Conservation (phyloP, 1,139 yeast genomes). For the Protomyces inouyei region DNA sequence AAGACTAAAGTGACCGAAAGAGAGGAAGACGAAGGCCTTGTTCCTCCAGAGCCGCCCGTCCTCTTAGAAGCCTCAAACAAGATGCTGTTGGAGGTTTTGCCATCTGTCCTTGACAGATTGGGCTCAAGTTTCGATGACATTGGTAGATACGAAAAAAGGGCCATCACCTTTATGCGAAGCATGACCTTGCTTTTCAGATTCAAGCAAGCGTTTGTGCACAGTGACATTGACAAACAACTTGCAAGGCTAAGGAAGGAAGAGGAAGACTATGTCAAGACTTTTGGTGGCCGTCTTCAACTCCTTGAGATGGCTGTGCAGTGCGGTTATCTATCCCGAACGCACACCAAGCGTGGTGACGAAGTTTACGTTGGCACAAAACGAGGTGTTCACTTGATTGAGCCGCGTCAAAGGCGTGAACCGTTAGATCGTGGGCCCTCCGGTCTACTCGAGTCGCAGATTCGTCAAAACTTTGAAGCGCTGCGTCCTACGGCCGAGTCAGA, state of each 20-base stretch:
- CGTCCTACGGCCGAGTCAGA: constrained; percentile 11
- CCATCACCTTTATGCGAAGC: background rate
- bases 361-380: background rate
- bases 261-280: constrained; percentile 1
- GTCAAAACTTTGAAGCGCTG: constrained; percentile 5
- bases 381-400: background rate
- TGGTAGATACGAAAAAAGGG: too few relatives aligned
- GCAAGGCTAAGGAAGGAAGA: constrained; percentile 3
- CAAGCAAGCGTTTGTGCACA: background rate
- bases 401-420: background rate
- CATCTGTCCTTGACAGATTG: too few relatives aligned
- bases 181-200: constrained; percentile 13
- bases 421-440: background rate
- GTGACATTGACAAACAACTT: background rate
- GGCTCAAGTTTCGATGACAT: too few relatives aligned
- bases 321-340: background rate
- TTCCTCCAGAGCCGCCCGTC: too few relatives aligned
- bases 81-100: too few relatives aligned
- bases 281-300: constrained; percentile 5
- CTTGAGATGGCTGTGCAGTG: constrained; percentile 5
- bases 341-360: background rate
- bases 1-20: too few relatives aligned
- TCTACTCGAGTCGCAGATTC: constrained; percentile 1
- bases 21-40: too few relatives aligned
- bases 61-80: too few relatives aligned